Evolutionary conservation across 208 protist species (phyloP), one percentile per base, ranked within the genome.

Genomic region (Borovskyia barvae): DNA sequence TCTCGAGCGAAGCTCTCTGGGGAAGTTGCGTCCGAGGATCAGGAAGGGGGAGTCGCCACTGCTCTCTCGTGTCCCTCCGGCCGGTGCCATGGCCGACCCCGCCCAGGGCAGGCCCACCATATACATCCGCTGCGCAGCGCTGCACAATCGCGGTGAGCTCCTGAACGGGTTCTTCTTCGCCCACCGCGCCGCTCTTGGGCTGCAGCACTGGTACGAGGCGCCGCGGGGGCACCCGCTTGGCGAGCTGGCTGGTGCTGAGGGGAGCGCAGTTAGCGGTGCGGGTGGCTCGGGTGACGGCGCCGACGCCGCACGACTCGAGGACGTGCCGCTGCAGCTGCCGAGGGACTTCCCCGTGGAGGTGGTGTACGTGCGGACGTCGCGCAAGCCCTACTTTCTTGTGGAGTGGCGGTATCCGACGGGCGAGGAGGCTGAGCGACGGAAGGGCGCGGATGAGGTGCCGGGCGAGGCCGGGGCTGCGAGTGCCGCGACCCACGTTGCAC

Each of bases 331-430:
- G 8, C 46, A 37, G 14, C 64, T 93, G 50, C 61, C 49, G 15
- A 25, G 42, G 0, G 66, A 84, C 40, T 76, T 80, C 35, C 88
- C 88, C 8, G 59, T 94, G 19, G 84, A 94, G 64, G 72, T 84
- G 22, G 71, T 92, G 12, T 79, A 78, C 56, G 73, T 90, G 32
- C 64, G 74, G 26, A 77, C 33, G 5, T 94, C 88, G 22, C 48
- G 80, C 12, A 87, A 82, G 46, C 88, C 88, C 14, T 94, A 84
- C 56, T 94, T 92, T 56, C 71, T 94, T 49, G 46, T 94, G 17
- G 84, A 94, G 62, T 92, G 66, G 54, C 73, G 82, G 35, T 75
- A 77, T 43, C 82, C 77, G 1, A 77, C 72, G 2, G 9, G 22
- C 5, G 65, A 79, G 26, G 75, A 89, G 30, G 28, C 54, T 40